Base-by-base conservation (phyloP, 2,329 filamentous ascomycete species). In the Aspergillus neoniger region DNA sequence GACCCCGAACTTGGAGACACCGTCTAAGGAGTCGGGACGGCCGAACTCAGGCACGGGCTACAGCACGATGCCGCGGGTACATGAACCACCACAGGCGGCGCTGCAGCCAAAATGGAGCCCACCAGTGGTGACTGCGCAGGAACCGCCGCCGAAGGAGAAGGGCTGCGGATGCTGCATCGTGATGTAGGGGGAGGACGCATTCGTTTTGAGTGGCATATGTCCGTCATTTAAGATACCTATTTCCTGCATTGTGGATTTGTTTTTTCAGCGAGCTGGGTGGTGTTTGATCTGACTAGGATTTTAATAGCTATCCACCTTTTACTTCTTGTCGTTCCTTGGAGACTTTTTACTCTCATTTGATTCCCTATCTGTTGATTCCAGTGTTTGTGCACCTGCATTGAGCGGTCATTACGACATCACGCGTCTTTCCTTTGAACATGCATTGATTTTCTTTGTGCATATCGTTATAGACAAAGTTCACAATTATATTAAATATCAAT, bases 111-210 rank as follows among this genome's bases (percentile, higher is more conserved):
- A 79, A 66, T 71, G 77, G 70, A 73, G 74, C 43, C 71, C 79
- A 3, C 76, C 80, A 9, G 78, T 82, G 5, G 79, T 83, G 48
- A 80, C 82, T 63, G 72, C 86, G 23, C 83, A 84, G 48, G 81
- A 87, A 52, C 80, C 82, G 4, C 79, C 80, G 10, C 77, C 83
- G 66, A 73, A 72, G 64, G 70, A 72, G 55, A 79, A 82, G 68
- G 84, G 86, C 10, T 89, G 88, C 67, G 87, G 85, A 60, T 90
- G 89, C 75, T 92, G 90, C 76, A 80, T 91, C 63, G 84, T 93
- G 67, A 92, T 92, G 90, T 92, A 81, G 85, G 28, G 15, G 44
- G 21, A 50, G 47, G 49, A 49, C 32, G 32, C 32, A 36, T 36
- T 36, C 32, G 32, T 15, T 36, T 36, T 36, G 32, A 36, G 30